Evolutionary conservation across 2,329 filamentous ascomycete species (phyloP), one percentile per base, ranked within the genome.

Genomic region (Fusarium pininemorale): DNA sequence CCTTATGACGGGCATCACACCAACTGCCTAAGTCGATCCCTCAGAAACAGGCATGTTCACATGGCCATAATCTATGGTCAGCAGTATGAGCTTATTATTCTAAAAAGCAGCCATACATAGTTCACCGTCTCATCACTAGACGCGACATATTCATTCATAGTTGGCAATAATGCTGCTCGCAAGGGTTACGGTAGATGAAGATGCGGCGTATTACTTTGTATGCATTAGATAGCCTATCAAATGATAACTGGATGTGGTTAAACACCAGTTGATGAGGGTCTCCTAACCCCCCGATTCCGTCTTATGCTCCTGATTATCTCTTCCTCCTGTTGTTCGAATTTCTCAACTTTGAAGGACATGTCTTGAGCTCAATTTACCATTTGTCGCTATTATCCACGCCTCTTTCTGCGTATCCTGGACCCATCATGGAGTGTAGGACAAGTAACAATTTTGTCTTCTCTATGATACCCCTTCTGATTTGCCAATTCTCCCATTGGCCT

Each of bases 1-100:
- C 71, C 79, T 91, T 30, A 91, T 91, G 89, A 86, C 84, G 18
- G 88, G 85, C 24, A 79, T 84, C 38, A 63, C 76, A 60, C 66
- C 74, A n/a, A 61, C 45, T 55, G 28, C 47, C 26, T 55, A 41
- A 26, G 9, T 41, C 44, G 28, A 18, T 16, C n/a, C 13, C 20
- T 26, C 28, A 20, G 53, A 30, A 48, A 44, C 14, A 14, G 32
- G 41, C 20, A 37, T 20, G 15, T n/a, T 32, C 14, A 51, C 35
- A 18, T 6, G 18, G 24, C 32, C 24, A 35, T n/a, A 48, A 10
- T n/a, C 32, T 28, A 38, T 58, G 41, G 32, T 51, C 24, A 59
- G 32, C 32, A n/a, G 48, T 45, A 22, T 66, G 24, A 35, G n/a
- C 48, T n/a, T 30, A 26, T 28, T 38, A 45, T 16, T n/a, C 22